Base-by-base conservation (phyloP, 208 protist genomes). In the Acanthamoeba royreba region DNA sequence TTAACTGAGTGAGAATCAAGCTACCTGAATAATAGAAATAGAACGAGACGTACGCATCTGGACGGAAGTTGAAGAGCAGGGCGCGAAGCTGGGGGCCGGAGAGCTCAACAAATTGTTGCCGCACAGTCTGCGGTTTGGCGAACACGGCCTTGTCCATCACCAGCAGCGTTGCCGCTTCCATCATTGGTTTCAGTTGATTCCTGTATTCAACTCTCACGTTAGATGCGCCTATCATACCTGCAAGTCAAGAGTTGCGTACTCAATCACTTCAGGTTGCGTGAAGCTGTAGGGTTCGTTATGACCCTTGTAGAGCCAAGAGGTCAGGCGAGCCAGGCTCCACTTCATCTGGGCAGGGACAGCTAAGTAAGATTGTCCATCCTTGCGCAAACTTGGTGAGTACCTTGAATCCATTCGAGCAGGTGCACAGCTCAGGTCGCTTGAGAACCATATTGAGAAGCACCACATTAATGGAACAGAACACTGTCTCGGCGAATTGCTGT, bases 391-490 rank as follows among this genome's bases (percentile, higher is more conserved):
- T n/a, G n/a, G n/a, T n/a, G n/a, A n/a, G 61, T 90, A 90, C 53
- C 83, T 90, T 58, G 66, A 92, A 92, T 3, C 58, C 88, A 42
- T 92, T 92, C 38, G 61, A 72, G 38, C 88, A 92, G 53, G 88
- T 92, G 45, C 88, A 92, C 15, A 92, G 88, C 43, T 92, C 88
- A 2, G 53, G 53, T 31, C 88, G 53, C 31, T 92, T 49, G 46
- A 92, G 28, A 13, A 92, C 42, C 7, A 61, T 35, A 25, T 92
- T 92, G 61, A 92, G 38, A n/a, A 90, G 33, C 4, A 72, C 40
- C 31, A 90, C 83, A 33, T 90, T 90, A 40, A 90, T 2, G 53
- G 83, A 90, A 61, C 66, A 90, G 83, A 35, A 90, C 22, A 66
- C 52, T 38, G 47, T 1, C 40, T 31, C 22, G 0, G 55, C 55